These are phyloP conservation scores for Cladorrhinum sp. DNA, from an alignment of 2,329 filamentous ascomycete genomes.

Conservation along the genomic window DNA sequence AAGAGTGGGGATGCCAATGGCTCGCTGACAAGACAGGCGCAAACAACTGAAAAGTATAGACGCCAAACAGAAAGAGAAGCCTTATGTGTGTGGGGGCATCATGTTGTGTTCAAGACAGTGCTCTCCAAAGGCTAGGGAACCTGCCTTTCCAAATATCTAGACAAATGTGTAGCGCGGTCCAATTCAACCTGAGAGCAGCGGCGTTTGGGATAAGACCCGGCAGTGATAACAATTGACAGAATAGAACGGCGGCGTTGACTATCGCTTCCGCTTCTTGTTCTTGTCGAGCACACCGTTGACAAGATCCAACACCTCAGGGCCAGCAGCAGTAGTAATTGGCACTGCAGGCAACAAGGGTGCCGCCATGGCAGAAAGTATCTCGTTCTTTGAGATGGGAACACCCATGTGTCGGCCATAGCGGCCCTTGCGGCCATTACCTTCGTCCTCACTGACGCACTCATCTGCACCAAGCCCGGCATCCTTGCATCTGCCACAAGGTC, in stretches of 20 bases:
- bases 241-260: constrained; percentile 19
- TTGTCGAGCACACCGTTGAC: constrained; percentile 42
- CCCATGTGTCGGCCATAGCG: constrained; percentile 76
- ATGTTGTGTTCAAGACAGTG: background rate
- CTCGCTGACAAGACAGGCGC: background rate
- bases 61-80: background rate
- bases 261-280: constrained; percentile 62
- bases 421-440: constrained; percentile 94
- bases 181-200: background rate
- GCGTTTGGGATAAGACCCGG: background rate
- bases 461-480: constrained; percentile 92
- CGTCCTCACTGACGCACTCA: constrained; percentile 94
- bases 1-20: background rate
- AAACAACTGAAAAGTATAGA: background rate
- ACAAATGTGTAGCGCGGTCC: background rate
- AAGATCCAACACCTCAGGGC: constrained; percentile 40
- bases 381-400: constrained; percentile 60
- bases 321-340: constrained; percentile 34
- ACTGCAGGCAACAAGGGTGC: constrained; percentile 36
- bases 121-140: background rate
- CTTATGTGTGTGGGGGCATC: background rate
- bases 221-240: background rate
- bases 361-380: constrained; percentile 35
- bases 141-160: background rate
- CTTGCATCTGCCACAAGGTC: constrained; percentile 90